Base-by-base conservation (phyloP, 1,139 yeast genomes). In the Debaryomyces subglobosus region DNA sequence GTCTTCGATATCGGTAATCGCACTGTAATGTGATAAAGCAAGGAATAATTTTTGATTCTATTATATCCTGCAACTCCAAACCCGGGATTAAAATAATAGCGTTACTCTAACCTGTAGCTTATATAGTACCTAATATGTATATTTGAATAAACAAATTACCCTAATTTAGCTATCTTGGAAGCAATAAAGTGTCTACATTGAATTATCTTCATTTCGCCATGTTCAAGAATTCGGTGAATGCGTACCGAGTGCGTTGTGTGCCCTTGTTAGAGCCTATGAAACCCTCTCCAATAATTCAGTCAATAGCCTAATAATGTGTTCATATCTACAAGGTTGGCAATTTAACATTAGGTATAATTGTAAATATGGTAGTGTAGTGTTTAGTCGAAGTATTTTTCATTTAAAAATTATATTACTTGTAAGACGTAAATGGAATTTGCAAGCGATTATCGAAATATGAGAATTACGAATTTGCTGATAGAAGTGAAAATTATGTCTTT, bases 11-110 rank as follows among this genome's bases (percentile, higher is more conserved):
- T 32, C 23, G 43, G 43, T 40, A 40, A 30, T 30, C 43, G 43
- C 43, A 40, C 43, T 30, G 38, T 40, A 23, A n/a, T 13, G 30
- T 30, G 43, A 30, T 40, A 32, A 18, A 40, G 43, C 43, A 40
- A 40, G 21, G 27, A 20, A 27, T 20, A 40, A 18, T n/a, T 30
- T 29, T 30, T 30, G 6, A 13, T 18, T 20, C 23, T 16, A 13
- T 12, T 30, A 37, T 18, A 24, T 37, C 29, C 18, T 24, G 7
- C n/a, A 37, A 35, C 38, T 21, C 12, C 24, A 35, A 35, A 10
- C n/a, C 38, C 16, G 25, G 13, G 13, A n/a, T 12, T 20, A 20
- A 8, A 35, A 35, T 35, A 35, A 5, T 32, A 32, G 8, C 16
- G 20, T 16, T 10, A 16, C 21, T 35, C 13, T 12, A 35, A 35